A percentile compares a stretch with the other conserved stretches of the same genome.
Evolutionary conservation across 208 protist genomes (phyloP).

Genomic region (Strigomonas oncopelti): DNA sequence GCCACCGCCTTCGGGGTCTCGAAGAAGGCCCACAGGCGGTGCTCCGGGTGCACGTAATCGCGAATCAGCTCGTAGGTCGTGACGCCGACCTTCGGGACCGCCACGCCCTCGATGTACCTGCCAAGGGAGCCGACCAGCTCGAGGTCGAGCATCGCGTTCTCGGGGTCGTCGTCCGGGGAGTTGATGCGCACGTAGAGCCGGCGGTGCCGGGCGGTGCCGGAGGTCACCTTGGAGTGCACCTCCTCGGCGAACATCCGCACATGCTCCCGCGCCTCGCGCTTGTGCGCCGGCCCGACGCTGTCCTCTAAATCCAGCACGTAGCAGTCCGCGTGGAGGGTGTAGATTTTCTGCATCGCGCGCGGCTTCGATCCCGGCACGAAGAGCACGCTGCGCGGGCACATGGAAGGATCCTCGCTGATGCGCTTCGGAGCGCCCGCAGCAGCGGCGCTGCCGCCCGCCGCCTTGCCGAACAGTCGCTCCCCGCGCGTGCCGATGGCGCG

Average conservation of each 20-base stretch:
- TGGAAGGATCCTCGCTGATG: constrained; percentile 40
- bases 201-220: not conserved
- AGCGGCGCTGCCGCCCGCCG: not conserved
- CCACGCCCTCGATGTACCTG: constrained; percentile 64
- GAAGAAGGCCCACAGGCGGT: constrained; percentile 82
- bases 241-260: constrained; percentile 39
- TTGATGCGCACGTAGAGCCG: constrained; percentile 77
- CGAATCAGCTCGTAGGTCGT: constrained; percentile 46
- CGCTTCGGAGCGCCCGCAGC: constrained; percentile 7
- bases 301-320: constrained; percentile 80
- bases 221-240: constrained; percentile 4
- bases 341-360: constrained; percentile 51
- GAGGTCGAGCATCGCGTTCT: constrained; percentile 79
- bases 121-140: constrained; percentile 71
- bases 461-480: not conserved
- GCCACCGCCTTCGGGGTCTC: constrained; percentile 67
- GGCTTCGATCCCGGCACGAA: constrained; percentile 62
- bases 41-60: constrained; percentile 69
- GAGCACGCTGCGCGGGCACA: constrained; percentile 78
- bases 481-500: not conserved
- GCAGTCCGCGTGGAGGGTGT: constrained; percentile 53
- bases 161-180: constrained; percentile 62
- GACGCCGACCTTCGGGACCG: constrained; percentile 57
- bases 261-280: constrained; percentile 57
- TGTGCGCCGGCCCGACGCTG: constrained; percentile 35